Evolutionary conservation across 805 yeast species (phyloP).

Genomic region (Zygoascus biomembranicola): DNA sequence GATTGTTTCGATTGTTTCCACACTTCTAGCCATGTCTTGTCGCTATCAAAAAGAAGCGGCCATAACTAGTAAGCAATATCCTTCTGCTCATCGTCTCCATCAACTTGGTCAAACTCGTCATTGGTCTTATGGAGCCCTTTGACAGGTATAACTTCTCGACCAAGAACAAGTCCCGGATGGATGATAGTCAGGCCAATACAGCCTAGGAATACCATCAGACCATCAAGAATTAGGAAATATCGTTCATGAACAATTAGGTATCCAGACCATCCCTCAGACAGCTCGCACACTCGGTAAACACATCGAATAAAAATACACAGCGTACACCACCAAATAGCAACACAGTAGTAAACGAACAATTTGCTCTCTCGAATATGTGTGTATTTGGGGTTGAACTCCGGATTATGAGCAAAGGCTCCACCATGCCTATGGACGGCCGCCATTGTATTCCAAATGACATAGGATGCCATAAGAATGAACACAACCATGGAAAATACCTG

Average conservation of each 20-base stretch:
- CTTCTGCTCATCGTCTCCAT: not conserved
- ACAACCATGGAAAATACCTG: conserved; percentile 65
- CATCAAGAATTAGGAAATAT: conserved; percentile 53
- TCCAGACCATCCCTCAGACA: conserved; percentile 67
- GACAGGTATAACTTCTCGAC: conserved; percentile 22
- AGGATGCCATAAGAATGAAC: conserved; percentile 44
- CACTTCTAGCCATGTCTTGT: too few relatives aligned
- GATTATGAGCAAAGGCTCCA: not conserved
- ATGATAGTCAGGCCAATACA: conserved; percentile 39
- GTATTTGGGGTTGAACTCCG: conserved; percentile 9
- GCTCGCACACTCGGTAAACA: conserved; percentile 65
- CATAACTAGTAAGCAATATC: too few relatives aligned
- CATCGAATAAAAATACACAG: conserved; percentile 37
- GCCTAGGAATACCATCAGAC: conserved; percentile 50
- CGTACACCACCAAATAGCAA: conserved; percentile 12
- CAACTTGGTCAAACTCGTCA: not conserved
- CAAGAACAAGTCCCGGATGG: conserved; percentile 59
- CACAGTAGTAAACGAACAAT: conserved; percentile 6
- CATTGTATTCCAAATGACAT: conserved; percentile 28
- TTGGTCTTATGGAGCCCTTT: conserved; percentile 10
- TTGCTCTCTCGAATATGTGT: conserved; percentile 6
- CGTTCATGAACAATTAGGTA: conserved; percentile 51
- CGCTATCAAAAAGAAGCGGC: too few relatives aligned
- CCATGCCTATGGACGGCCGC: not conserved
- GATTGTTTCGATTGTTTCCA: too few relatives aligned